Conservation (phyloP, 176 grass and related monocot species). For the Hordeum marinum region DNA sequence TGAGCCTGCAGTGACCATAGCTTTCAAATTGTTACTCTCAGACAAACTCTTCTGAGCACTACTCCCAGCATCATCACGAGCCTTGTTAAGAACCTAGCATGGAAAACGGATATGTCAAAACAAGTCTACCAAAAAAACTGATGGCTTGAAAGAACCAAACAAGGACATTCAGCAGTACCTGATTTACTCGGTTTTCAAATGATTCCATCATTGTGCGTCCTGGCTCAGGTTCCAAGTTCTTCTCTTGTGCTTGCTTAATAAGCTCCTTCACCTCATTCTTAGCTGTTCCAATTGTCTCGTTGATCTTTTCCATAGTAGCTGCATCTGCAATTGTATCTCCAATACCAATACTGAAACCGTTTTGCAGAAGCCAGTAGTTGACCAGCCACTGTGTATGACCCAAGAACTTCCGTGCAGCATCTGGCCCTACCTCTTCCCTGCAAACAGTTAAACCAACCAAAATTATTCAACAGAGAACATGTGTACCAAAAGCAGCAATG, state of each 20-base stretch:
- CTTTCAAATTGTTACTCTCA: conserved; percentile 98
- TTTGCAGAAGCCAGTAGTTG: conserved; percentile 95
- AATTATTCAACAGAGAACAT: not conserved
- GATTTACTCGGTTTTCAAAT: conserved; percentile 96
- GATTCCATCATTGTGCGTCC: conserved; percentile 96
- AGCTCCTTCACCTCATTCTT: conserved; percentile 95
- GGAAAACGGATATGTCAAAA: conserved; percentile 14
- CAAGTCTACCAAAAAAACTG: not conserved
- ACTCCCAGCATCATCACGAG: conserved; percentile 97
- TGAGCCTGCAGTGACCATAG: conserved; percentile 95
- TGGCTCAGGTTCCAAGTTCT: conserved; percentile 82
- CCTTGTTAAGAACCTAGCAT: conserved; percentile 86
- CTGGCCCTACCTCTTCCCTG: conserved; percentile 98
- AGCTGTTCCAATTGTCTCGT: conserved; percentile 73
- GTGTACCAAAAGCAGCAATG: not conserved
- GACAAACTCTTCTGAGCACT: conserved; percentile 97
- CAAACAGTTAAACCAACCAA: conserved; percentile 19
- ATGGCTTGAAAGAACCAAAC: not conserved
- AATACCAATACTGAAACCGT: conserved; percentile 97
- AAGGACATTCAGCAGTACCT: conserved; percentile 47
- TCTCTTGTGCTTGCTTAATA: conserved; percentile 70
- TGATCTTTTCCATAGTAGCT: conserved; percentile 86
- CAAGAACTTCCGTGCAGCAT: conserved; percentile 96
- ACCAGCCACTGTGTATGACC: conserved; percentile 98
- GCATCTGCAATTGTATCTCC: conserved; percentile 99